Evolutionary conservation across 495 filamentous ascomycete species (phyloP), one percentile per base, ranked within the genome.

Genomic region (Hypoxylon trugodes): DNA sequence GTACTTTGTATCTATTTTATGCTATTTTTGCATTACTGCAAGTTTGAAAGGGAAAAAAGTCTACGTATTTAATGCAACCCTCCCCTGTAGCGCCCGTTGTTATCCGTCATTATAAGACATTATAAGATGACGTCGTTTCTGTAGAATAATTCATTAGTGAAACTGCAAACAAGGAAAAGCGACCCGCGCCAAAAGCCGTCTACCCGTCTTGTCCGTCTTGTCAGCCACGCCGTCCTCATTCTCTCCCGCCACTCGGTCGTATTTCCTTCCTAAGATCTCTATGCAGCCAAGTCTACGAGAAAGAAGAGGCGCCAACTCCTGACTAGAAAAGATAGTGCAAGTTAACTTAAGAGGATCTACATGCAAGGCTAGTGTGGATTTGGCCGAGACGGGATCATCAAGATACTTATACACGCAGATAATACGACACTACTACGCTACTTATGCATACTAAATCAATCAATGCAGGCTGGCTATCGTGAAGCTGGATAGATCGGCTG

Each of bases 11-110:
- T 16, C 7, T 33, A 13, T 28, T 48, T 19, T 46, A 28, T 57
- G 54, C 42, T 56, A 61, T 60, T 66, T 66, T 61, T 61, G 30
- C 63, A 35, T 50, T 45, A 28, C 62, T 60, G 48, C 55, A 49
- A 36, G 47, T 42, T 35, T 8, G 26, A 54, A 43, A 50, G 30
- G 6, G 18, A 7, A 46, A 46, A 49, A n/a, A 19, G 30, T 45
- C 42, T 50, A 59, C 49, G 61, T 65, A 40, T 53, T 59, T 15
- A 52, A 54, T 65, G 61, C 21, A 54, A 65, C 54, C 41, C 50
- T 13, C 40, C 59, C 22, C 8, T 49, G 28, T 6, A 6, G 37
- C 21, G n/a, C 49, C 26, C 22, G 15, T 9, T 16, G 33, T 2
- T 37, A 26, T 25, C 9, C 21, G 2, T 1, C 18, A n/a, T n/a